Evolutionary conservation across 2,329 filamentous ascomycete species (phyloP).

Genomic region (Colletotrichum sp.): DNA sequence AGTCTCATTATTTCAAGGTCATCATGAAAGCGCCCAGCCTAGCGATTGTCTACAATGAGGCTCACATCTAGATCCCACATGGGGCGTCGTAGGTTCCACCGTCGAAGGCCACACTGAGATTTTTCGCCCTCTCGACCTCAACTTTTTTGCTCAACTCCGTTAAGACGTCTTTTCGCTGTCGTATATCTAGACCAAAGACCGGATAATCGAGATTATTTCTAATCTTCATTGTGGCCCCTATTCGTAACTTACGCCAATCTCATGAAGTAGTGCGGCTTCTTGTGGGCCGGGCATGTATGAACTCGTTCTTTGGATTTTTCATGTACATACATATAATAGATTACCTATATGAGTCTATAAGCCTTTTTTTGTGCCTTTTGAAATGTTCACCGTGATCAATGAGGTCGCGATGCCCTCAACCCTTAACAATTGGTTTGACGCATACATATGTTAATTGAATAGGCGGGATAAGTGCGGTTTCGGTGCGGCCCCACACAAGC

Average conservation of each 20-base stretch:
- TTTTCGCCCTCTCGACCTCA: background rate
- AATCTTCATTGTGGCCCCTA: background rate
- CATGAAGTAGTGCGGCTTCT: background rate
- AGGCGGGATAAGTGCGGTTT: background rate
- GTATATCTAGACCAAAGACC: fast-evolving
- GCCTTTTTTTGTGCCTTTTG: background rate
- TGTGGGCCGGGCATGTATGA: background rate
- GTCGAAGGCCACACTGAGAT: background rate
- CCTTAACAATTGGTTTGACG: background rate
- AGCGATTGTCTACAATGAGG: background rate
- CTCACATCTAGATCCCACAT: background rate
- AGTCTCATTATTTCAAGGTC: background rate
- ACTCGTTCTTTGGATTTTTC: background rate
- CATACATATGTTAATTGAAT: background rate
- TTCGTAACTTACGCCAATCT: background rate
- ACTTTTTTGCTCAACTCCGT: background rate
- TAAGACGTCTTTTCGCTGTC: background rate
- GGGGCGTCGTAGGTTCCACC: background rate
- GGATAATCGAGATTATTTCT: background rate
- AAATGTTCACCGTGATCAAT: background rate
- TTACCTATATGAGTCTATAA: background rate
- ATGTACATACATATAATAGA: background rate
- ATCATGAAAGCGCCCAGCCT: fast-evolving
- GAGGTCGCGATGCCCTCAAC: background rate
- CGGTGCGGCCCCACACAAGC: background rate